Evolutionary conservation across 345 rosid species (phyloP), one percentile per base, ranked within the genome.

Genomic region (Conringia planisiliqua): DNA sequence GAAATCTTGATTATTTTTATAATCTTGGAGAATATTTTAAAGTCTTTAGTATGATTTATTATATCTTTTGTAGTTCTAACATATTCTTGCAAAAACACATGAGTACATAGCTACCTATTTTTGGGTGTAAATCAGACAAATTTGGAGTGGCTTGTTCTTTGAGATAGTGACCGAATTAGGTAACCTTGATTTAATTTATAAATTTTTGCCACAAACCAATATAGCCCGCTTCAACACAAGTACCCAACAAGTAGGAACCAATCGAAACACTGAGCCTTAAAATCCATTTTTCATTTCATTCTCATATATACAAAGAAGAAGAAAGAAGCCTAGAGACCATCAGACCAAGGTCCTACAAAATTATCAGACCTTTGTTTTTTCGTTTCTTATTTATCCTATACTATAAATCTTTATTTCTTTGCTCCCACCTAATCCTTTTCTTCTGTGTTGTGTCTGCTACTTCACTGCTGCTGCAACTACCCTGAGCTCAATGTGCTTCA

Each of bases 291-390:
- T 10, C 57, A 58, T 65, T 71, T 65, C 64, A 65, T 50, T 42
- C 77, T 65, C 81, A 65, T 78, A 59, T 66, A 10, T 66, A 78
- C 69, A 72, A 72, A 61, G 36, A 33, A 55, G 35, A 65, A 38
- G 40, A 65, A 33, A 57, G 68, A 66, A 18, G 60, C 51, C 75
- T 70, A 62, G 38, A 57, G 66, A 64, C 18, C 62, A 76, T 58
- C 26, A 14, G 52, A 47, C 7, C 47, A 68, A 62, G 48, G 35
- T 62, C 63, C 58, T 76, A 76, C 79, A 76, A 70, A 76, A 76
- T 26, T 70, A 70, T 76, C 80, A 61, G 72, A 56, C 72, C 62
- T 68, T 61, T 68, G 54, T 39, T 61, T 61, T 57, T 29, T 27
- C 2, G 26, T 32, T 18, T 52, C 68, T 75, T 75, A 68, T 50